These are phyloP conservation scores for Talaromyces ruber DNA, from an alignment of 495 filamentous ascomycete genomes.

Conservation along the genomic window DNA sequence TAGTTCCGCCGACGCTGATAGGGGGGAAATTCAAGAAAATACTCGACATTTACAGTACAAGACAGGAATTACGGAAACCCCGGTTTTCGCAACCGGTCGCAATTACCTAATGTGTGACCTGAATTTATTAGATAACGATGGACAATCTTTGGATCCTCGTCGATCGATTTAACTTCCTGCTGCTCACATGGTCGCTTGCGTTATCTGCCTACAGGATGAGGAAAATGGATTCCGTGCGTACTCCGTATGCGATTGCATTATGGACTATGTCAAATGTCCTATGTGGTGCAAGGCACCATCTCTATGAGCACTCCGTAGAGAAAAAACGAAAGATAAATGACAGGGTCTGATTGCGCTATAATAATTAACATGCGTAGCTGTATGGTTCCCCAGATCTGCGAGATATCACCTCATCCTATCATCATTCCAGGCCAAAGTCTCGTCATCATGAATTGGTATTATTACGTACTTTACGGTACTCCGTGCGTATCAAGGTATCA, in stretches of 20 bases:
- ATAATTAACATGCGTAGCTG: neutral
- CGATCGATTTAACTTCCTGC: neutral
- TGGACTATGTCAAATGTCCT: neutral
- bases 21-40: neutral
- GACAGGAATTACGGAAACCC: neutral
- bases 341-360: neutral
- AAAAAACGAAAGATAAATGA: neutral
- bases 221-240: neutral
- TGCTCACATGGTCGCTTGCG: neutral
- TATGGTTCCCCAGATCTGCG: conserved; percentile 1
- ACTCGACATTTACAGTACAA: neutral
- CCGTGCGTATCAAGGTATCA: neutral
- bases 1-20: neutral
- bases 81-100: neutral
- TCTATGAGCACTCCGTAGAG: neutral
- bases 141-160: neutral
- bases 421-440: neutral
- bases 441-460: neutral
- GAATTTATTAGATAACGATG: neutral
- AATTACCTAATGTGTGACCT: neutral
- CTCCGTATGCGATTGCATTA: neutral
- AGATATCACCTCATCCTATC: conserved; percentile 1
- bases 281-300: too few relatives aligned
- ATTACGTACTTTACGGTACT: neutral
- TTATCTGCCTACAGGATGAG: neutral